phyloP scores from a whole-genome alignment of 179 eudicot species.

The Silene noctiflora region DNA sequence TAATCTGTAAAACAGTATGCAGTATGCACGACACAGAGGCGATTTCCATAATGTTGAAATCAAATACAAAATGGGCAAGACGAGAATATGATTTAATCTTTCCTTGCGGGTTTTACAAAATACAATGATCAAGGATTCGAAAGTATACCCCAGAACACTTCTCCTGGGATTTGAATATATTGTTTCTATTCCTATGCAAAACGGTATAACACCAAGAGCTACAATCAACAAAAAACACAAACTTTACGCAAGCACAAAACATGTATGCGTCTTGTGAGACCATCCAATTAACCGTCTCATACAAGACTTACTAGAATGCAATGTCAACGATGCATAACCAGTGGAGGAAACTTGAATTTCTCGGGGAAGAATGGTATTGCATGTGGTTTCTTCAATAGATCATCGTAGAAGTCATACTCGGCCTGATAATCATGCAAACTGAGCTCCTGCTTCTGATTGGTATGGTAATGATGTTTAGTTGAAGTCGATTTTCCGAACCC shows the following conservation, averaged over 20 bases:
- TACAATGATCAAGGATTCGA: not conserved
- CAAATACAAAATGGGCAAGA: not conserved
- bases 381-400: slow-evolving; percentile 54
- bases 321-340: slow-evolving; percentile 56
- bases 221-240: too few species aligned
- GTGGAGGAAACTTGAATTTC: slow-evolving; percentile 68
- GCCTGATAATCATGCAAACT: slow-evolving; percentile 75
- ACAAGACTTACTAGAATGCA: too few species aligned
- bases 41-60: not conserved
- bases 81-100: not conserved
- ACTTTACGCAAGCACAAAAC: slow-evolving; percentile 8
- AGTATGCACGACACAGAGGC: too few species aligned
- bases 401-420: slow-evolving; percentile 70
- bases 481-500: slow-evolving; percentile 71
- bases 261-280: too few species aligned
- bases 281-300: too few species aligned
- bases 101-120: not conserved
- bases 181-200: slow-evolving; percentile 14
- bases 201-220: slow-evolving; percentile 11
- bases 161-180: slow-evolving; percentile 7
- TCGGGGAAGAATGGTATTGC: slow-evolving; percentile 63
- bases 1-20: not conserved
- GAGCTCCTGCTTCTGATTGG: slow-evolving; percentile 80
- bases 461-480: slow-evolving; percentile 86
- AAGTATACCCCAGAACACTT: slow-evolving; percentile 14